Evolutionary conservation across 2,329 filamentous ascomycete genomes (phyloP).

Genomic region (Cordyceps fumosorosea): DNA sequence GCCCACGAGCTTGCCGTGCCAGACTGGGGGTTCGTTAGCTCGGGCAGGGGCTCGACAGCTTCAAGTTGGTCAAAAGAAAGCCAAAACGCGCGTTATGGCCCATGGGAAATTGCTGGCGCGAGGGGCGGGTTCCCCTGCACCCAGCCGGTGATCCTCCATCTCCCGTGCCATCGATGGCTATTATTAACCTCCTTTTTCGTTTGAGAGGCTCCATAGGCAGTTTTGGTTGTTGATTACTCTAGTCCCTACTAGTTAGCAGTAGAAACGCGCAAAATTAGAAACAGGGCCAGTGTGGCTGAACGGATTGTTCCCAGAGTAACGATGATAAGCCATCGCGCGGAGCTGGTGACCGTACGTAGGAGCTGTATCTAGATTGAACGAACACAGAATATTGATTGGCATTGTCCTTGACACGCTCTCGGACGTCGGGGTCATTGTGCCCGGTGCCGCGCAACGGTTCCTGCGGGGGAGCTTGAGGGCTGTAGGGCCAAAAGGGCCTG

Average conservation of each 20-base stretch:
- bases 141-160: not conserved
- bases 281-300: not conserved
- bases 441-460: no score
- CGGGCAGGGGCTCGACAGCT: not conserved
- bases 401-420: no score
- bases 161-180: not conserved
- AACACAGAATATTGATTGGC: not conserved
- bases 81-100: not conserved
- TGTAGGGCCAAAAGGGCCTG: no score
- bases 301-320: not conserved
- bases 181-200: slow-evolving; percentile 1
- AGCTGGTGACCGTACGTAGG: not conserved
- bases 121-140: not conserved
- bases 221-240: not conserved
- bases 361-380: not conserved
- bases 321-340: not conserved
- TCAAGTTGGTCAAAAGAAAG: not conserved
- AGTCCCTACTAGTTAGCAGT: not conserved
- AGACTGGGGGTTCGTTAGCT: not conserved
- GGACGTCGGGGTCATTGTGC: no score
- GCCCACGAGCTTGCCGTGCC: not conserved
- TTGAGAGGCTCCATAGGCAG: not conserved
- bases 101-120: not conserved
- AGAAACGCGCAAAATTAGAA: not conserved
- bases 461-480: no score